phyloP scores from a whole-genome alignment of 768 basidiomycete genomes.

The Amanita rubescens region DNA sequence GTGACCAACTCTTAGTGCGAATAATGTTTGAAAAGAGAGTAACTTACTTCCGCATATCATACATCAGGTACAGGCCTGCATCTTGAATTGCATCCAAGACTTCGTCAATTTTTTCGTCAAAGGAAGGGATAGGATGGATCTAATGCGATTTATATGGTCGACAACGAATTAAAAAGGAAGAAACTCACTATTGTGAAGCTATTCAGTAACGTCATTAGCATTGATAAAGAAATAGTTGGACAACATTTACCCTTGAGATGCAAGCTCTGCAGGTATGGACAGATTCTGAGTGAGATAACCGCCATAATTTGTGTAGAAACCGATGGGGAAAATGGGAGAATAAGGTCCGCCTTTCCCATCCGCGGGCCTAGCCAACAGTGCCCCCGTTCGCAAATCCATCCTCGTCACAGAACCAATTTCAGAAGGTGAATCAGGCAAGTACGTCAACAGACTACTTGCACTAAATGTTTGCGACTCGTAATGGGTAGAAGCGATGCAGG shows the following conservation, averaged over 20 bases:
- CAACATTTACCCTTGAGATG: slow-evolving; percentile 48
- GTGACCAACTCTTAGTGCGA: slow-evolving; percentile 25
- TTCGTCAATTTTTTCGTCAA: slow-evolving; percentile 46
- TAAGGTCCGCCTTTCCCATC: slow-evolving; percentile 42
- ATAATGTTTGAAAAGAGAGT: background rate
- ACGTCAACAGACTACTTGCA: slow-evolving; percentile 37
- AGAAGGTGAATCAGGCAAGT: slow-evolving; percentile 39
- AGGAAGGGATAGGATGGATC: slow-evolving; percentile 69
- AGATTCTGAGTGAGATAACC: slow-evolving; percentile 46
- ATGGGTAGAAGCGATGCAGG: slow-evolving; percentile 29
- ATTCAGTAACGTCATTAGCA: slow-evolving; percentile 16
- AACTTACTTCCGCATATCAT: slow-evolving; percentile 65
- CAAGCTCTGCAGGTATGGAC: slow-evolving; percentile 46
- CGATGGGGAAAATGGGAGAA: slow-evolving; percentile 59
- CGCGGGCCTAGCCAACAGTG: slow-evolving; percentile 42
- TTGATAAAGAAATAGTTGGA: background rate
- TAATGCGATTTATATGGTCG: slow-evolving; percentile 23
- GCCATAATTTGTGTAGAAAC: slow-evolving; percentile 64
- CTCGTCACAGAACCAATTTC: slow-evolving; percentile 50
- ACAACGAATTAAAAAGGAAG: slow-evolving; percentile 23
- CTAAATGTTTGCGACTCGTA: slow-evolving; percentile 34
- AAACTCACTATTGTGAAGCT: slow-evolving; percentile 29
- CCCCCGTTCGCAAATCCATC: slow-evolving; percentile 55
- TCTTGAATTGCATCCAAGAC: slow-evolving; percentile 69
- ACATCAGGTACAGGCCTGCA: slow-evolving; percentile 66